Evolutionary conservation across 164 flowering plant genomes (phyloP), one percentile per base, ranked within the genome.

Genomic region (Kalanchoe fedtschenkoi): DNA sequence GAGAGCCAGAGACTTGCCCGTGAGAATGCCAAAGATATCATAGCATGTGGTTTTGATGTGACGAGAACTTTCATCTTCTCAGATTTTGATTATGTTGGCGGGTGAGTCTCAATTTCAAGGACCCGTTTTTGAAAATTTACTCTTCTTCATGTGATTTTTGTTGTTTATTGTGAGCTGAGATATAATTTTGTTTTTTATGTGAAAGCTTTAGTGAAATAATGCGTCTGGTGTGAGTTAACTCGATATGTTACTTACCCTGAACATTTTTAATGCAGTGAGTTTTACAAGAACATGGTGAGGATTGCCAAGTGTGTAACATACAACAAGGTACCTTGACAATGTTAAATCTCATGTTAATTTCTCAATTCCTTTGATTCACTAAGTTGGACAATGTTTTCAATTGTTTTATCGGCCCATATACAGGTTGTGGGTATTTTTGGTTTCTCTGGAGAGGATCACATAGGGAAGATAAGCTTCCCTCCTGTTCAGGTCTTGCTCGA

Each of bases 41-140:
- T 93, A 74, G 98, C 97, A 26, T 93, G 98, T 79, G 98, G 98
- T n/a, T 90, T 93, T 74, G 98, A 93, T 65, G 62, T 90, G 47
- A 68, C 90, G 4, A 82, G 65, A 71, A 93, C 98, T 17, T 93
- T 93, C 77, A 90, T 93, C 56, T 90, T 90, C 81, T 79, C 91
- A 4, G 92, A 93, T 72, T 93, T 93, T 75, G 86, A 87, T 70
- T 90, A 79, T 78, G 87, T 87, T 66, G 93, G 95, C 54, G 91
- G 99, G 99, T 88, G 61, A 76, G 92, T 84, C 4, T 22, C 15
- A 28, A 14, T 39, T 33, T 42, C n/a, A 34, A 21, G 9, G 43
- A 19, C 34, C 8, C 17, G 13, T 46, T 33, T 32, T 43, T 29
- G 6, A 22, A 22, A 28, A 29, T 44, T 42, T 10, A 30, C 5